Evolutionary conservation across 2,329 filamentous ascomycete species (phyloP).

Genomic region (Pochonia chlamydosporia): DNA sequence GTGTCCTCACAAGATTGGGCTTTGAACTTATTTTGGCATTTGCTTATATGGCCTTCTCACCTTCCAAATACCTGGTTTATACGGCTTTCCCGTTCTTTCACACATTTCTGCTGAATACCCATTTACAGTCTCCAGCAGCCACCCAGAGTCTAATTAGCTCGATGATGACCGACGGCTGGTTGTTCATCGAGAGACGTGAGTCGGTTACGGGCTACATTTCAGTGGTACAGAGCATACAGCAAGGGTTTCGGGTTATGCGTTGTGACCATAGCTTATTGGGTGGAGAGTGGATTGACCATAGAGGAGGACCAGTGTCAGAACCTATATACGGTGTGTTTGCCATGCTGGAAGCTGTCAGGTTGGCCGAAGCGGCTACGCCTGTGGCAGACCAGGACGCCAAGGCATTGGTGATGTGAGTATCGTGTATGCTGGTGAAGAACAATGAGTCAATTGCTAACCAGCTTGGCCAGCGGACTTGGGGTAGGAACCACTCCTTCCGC

Average conservation of each 20-base stretch:
- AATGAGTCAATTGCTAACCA: neutral
- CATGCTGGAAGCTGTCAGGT: constrained; percentile 85
- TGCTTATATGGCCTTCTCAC: constrained; percentile 59
- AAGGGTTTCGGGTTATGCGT: constrained; percentile 74
- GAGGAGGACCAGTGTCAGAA: constrained; percentile 59
- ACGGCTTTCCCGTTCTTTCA: constrained; percentile 69
- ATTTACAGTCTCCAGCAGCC: constrained; percentile 58
- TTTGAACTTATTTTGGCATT: constrained; percentile 63
- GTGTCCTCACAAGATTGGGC: constrained; percentile 64
- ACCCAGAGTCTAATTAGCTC: constrained; percentile 60
- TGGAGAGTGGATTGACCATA: constrained; percentile 72
- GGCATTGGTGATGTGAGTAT: constrained; percentile 75
- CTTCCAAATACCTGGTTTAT: constrained; percentile 61
- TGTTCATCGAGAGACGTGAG: constrained; percentile 74
- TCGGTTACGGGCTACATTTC: constrained; percentile 90
- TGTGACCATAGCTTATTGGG: constrained; percentile 93
- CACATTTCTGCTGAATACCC: constrained; percentile 66
- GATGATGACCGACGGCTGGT: constrained; percentile 61
- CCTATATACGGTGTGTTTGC: constrained; percentile 95
- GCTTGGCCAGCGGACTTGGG: constrained; percentile 64
- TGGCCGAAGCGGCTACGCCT: constrained; percentile 57
- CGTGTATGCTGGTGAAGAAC: neutral
- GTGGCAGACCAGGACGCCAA: constrained; percentile 61
- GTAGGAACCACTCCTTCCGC: constrained; percentile 89
- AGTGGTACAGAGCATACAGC: constrained; percentile 68